Evolutionary conservation across 2,329 filamentous ascomycete species (phyloP).

Genomic region (Trichoderma harzianum): DNA sequence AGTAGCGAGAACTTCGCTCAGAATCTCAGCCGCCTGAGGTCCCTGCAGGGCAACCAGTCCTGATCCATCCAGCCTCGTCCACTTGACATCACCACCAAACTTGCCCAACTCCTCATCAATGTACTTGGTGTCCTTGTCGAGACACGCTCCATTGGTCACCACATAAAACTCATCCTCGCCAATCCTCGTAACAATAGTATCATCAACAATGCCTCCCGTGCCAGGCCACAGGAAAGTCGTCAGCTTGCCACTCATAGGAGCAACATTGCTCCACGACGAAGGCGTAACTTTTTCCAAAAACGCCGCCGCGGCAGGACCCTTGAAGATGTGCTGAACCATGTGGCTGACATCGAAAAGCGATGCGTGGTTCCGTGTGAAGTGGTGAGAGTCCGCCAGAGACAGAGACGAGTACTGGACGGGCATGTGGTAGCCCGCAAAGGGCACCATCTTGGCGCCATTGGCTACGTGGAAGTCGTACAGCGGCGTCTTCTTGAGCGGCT

Average conservation of each 20-base stretch:
- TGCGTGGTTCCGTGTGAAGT: slow-evolving; percentile 81
- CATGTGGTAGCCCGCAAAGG: slow-evolving; percentile 93
- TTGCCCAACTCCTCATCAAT: slow-evolving; percentile 64
- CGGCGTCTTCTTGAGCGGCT: slow-evolving; percentile 59
- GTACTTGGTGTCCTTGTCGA: slow-evolving; percentile 82
- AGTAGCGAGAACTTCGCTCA: slow-evolving; percentile 59
- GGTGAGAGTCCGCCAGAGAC: slow-evolving; percentile 79
- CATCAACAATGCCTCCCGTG: slow-evolving; percentile 90
- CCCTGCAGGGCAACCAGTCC: slow-evolving; percentile 90
- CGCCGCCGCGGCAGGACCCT: slow-evolving; percentile 71
- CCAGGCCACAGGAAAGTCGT: slow-evolving; percentile 76
- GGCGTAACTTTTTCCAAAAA: slow-evolving; percentile 87
- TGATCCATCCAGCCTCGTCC: slow-evolving; percentile 67
- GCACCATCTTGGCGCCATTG: slow-evolving; percentile 87
- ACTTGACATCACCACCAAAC: slow-evolving; percentile 54
- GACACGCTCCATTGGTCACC: slow-evolving; percentile 90
- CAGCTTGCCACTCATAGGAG: slow-evolving; percentile 69
- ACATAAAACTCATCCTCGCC: slow-evolving; percentile 76
- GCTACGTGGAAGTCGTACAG: slow-evolving; percentile 76
- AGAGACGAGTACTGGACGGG: slow-evolving; percentile 81
- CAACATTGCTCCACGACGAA: slow-evolving; percentile 62
- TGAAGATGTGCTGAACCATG: slow-evolving; percentile 89
- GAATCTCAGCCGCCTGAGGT: slow-evolving; percentile 67
- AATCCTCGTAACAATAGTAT: slow-evolving; percentile 86
- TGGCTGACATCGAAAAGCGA: slow-evolving; percentile 95